Evolutionary conservation across 75 land plant genomes (phyloP).

Genomic region (Adiantum capillusveneris): DNA sequence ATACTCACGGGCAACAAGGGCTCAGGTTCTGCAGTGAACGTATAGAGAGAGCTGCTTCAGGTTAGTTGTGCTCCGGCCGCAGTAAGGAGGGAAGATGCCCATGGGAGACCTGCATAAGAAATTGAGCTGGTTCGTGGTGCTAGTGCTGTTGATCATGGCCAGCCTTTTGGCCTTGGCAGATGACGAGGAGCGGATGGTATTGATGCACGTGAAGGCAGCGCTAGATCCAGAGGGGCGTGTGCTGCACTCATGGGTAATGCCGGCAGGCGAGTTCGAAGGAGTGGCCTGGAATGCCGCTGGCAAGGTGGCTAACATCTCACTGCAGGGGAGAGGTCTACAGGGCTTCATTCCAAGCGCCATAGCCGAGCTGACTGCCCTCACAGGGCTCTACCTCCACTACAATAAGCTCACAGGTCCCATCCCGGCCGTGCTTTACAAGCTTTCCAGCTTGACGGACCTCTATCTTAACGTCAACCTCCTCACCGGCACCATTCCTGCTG

Average conservation of each 20-base stretch:
- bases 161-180: no score
- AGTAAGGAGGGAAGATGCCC: no score
- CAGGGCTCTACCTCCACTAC: slow-evolving; percentile 79
- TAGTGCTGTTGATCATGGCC: no score
- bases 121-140: no score
- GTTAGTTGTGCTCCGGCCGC: no score
- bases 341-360: slow-evolving; percentile 58
- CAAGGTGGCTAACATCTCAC: slow-evolving; percentile 65
- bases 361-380: slow-evolving; percentile 41
- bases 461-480: slow-evolving; percentile 77
- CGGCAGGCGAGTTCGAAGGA: slow-evolving; percentile 54
- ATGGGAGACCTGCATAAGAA: no score
- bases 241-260: slow-evolving; percentile 51
- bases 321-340: slow-evolving; percentile 62
- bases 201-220: slow-evolving; percentile 63
- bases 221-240: slow-evolving; percentile 54
- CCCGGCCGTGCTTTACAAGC: slow-evolving; percentile 48
- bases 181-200: slow-evolving; percentile 34
- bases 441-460: slow-evolving; percentile 55
- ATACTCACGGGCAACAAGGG: no score
- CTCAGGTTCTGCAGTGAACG: no score
- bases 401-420: slow-evolving; percentile 63
- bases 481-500: slow-evolving; percentile 64
- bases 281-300: slow-evolving; percentile 63
- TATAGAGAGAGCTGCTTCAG: no score